Conservation (phyloP, 2,329 filamentous ascomycete genomes). For the Apiospora malaysiana region DNA sequence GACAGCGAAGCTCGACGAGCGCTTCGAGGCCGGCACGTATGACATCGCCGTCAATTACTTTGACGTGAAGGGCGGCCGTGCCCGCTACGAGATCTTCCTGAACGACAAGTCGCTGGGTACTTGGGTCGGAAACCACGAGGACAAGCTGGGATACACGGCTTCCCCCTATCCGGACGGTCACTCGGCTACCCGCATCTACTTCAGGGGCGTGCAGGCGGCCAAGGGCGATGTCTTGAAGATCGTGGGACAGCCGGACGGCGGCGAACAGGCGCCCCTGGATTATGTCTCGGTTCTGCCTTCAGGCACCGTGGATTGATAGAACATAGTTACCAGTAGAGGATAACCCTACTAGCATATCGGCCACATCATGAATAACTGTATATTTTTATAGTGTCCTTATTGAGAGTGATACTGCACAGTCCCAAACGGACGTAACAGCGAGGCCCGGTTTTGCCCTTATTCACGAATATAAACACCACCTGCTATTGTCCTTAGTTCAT, state of each 20-base stretch:
- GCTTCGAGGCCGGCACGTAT: constrained; percentile 56
- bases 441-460: no score
- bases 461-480: no score
- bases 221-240: constrained; percentile 40
- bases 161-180: constrained; percentile 68
- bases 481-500: no score
- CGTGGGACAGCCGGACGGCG: constrained; percentile 62
- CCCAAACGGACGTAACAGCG: no score
- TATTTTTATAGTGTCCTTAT: not conserved
- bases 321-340: no score
- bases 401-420: no score
- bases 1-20: constrained; percentile 48
- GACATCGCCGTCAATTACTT: constrained; percentile 72
- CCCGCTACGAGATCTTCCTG: constrained; percentile 61
- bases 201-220: constrained; percentile 33
- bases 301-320: constrained; percentile 58
- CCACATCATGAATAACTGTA: no score
- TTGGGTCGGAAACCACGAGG: constrained; percentile 67
- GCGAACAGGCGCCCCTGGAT: constrained; percentile 70
- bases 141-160: constrained; percentile 62
- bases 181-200: constrained; percentile 67
- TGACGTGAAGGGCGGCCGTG: constrained; percentile 63
- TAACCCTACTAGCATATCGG: no score
- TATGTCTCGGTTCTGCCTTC: constrained; percentile 67
- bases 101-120: constrained; percentile 57